Evolutionary conservation across 148 eudicot genomes (phyloP).

Genomic region (Arctostaphylos glauca): DNA sequence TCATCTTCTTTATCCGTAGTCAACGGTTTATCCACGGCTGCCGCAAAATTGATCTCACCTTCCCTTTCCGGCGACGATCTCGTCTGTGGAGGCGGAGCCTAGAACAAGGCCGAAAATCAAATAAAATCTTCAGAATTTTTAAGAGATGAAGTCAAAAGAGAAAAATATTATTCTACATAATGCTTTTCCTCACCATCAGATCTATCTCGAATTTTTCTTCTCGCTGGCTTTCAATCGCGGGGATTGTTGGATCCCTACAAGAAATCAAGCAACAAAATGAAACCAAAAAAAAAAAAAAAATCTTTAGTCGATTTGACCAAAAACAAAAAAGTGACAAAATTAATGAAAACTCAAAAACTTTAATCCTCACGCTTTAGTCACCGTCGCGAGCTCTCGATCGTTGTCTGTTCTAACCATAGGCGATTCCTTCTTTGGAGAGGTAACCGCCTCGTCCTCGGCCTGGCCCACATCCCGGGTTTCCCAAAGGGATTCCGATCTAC

Average conservation of each 20-base stretch:
- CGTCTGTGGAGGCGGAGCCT: constrained; percentile 85
- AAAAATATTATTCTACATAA: not conserved
- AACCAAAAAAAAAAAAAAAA: not conserved
- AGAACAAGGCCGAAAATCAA: not conserved
- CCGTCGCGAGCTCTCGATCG: constrained; percentile 41
- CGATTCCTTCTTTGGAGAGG: constrained; percentile 48
- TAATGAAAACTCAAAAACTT: constrained; percentile 9
- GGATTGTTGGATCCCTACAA: constrained; percentile 32
- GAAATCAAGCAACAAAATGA: not conserved
- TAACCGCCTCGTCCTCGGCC: constrained; percentile 47
- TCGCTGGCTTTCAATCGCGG: constrained; percentile 44
- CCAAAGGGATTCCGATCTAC: constrained; percentile 19
- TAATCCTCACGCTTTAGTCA: constrained; percentile 54
- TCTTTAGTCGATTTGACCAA: constrained; percentile 1
- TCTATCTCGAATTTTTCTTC: constrained; percentile 82
- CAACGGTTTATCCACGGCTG: constrained; percentile 29
- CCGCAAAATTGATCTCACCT: constrained; percentile 29
- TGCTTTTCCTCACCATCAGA: constrained; percentile 73
- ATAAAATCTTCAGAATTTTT: not conserved
- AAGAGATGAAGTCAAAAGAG: not conserved
- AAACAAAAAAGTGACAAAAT: not conserved
- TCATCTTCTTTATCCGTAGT: constrained; percentile 26
- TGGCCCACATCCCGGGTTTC: constrained; percentile 33
- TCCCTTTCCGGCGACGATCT: constrained; percentile 73
- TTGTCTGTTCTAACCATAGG: constrained; percentile 24